Conservation (phyloP, 108 stramenopile genomes). For the Pseudonitzschia delicatissima region DNA sequence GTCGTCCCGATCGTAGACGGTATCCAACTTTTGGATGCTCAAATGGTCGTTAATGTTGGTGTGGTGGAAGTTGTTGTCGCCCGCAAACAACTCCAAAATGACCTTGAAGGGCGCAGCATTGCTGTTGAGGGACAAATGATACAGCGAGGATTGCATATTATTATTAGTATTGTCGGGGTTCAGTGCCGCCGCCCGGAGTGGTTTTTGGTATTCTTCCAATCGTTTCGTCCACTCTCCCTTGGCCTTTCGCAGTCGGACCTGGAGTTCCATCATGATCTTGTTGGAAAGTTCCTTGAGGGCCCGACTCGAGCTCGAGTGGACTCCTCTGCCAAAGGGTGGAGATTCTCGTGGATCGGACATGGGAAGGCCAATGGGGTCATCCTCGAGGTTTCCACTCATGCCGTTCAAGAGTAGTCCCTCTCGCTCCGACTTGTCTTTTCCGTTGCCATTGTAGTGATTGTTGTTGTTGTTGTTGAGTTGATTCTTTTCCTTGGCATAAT, state of each 20-base stretch:
- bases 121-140: not conserved
- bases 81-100: slow-evolving; percentile 79
- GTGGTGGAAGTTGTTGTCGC: slow-evolving; percentile 65
- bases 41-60: not conserved
- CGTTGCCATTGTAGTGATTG: not conserved
- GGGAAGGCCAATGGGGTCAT: not conserved
- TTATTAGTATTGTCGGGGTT: not conserved
- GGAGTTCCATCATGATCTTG: slow-evolving; percentile 45
- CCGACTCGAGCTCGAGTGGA: slow-evolving; percentile 5
- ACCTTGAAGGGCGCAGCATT: slow-evolving; percentile 66
- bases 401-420: slow-evolving; percentile 14
- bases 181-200: slow-evolving; percentile 1
- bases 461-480: not conserved
- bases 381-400: not conserved
- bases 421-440: slow-evolving; percentile 26
- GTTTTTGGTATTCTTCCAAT: slow-evolving; percentile 43
- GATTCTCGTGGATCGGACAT: no score
- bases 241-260: slow-evolving; percentile 30
- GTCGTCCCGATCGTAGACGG: slow-evolving; percentile 59
- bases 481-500: slow-evolving; percentile 22
- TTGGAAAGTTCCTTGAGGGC: slow-evolving; percentile 19
- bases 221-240: slow-evolving; percentile 52
- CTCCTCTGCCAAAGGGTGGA: no score
- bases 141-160: not conserved
- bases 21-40: slow-evolving; percentile 34